Base-by-base conservation (phyloP, 2,329 filamentous ascomycete species). In the Pezicula rhizophila region DNA sequence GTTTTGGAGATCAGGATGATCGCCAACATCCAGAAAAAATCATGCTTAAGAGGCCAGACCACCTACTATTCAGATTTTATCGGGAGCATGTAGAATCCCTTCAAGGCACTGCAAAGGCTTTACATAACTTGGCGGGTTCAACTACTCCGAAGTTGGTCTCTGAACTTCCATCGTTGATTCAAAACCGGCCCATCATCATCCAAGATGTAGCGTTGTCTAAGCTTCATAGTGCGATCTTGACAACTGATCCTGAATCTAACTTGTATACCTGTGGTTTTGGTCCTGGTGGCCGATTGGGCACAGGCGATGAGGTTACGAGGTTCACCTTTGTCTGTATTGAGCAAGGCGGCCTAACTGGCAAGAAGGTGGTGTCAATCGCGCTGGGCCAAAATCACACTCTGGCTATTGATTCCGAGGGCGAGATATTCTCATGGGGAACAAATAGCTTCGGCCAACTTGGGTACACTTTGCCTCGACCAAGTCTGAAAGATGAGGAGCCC, bases 1-100 rank as follows among this genome's bases (percentile, higher is more conserved):
- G 93, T 1, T 85, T 97, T 52, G 91, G 91, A n/a, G 91, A 99
- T 63, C 86, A 95, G 60, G 90, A 96, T 64, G 92, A 99, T 63
- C 83, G 93, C 3, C 91, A 97, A 55, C 95, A 86, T 60, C 93
- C 93, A 0, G 93, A 97, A 65, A 85, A 89, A 8, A 82, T 96
- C 10, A 72, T 76, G 28, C 68, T 97, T 31, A 79, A 82, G 48
- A 82, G 92, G 14, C 89, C 93, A 0, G 83, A 88, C 20, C 82
- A 89, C 61, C 74, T 97, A 1, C 66, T 96, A 12, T 78, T 80
- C 44, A 76, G 82, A 42, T 88, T 96, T 56, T 82, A 89, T 60
- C 73, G 79, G 33, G 85, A 91, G 56, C 78, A 86, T 58, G 69
- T 84, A 5, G 73, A 77, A 39, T 54, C 54, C 14, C 50, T 60